Conservation (phyloP, 2,329 filamentous ascomycete species). For the Colletotrichum sp. region DNA sequence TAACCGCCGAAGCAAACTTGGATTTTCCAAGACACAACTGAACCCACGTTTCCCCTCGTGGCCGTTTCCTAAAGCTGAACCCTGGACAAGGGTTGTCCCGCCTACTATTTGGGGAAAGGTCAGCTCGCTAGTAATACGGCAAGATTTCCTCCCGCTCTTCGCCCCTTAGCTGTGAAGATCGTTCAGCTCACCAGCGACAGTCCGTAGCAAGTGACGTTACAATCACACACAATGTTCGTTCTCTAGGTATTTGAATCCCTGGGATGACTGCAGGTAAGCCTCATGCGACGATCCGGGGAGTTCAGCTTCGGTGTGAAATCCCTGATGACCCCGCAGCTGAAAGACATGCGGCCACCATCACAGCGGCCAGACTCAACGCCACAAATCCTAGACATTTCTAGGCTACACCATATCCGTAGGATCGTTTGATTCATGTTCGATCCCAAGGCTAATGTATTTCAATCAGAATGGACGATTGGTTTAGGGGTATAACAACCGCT, state of each 20-base stretch:
- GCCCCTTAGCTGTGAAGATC: not conserved
- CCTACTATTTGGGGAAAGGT: not conserved
- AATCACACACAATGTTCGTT: not conserved
- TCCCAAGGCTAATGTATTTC: rapidly evolving
- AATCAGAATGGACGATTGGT: not conserved
- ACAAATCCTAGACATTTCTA: not conserved
- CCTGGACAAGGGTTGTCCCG: not conserved
- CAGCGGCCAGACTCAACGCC: not conserved
- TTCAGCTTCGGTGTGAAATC: not conserved
- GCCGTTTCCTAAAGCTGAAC: not conserved
- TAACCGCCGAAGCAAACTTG: not conserved
- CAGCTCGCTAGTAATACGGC: not conserved
- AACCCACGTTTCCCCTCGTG: not conserved
- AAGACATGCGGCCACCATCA: not conserved
- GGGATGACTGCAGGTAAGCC: not conserved
- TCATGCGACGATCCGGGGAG: not conserved
- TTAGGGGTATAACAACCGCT: not conserved
- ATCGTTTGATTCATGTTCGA: not conserved
- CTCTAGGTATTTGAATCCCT: not conserved
- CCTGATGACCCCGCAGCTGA: not conserved
- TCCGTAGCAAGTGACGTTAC: not conserved
- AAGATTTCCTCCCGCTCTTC: not conserved
- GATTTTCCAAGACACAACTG: not conserved
- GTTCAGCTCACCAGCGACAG: not conserved
- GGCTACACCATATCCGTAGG: not conserved